Evolutionary conservation across 257 asterid species (phyloP), one percentile per base, ranked within the genome.

Genomic region (Perilla frutescens): DNA sequence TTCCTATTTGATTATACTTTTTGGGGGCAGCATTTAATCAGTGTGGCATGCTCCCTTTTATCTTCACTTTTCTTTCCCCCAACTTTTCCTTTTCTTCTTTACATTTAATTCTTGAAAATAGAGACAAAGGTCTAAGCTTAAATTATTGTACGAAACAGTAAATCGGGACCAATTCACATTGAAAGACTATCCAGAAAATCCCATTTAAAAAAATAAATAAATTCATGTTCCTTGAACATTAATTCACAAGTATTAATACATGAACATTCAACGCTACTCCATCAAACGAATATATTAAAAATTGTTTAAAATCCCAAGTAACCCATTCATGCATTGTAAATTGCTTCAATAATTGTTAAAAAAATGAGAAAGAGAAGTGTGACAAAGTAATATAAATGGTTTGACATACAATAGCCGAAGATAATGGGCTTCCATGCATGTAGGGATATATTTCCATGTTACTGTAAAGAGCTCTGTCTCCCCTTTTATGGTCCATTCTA

Each of bases 341-440:
- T 50, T 69, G 45, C 12, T 41, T 20, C 10, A 39, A 71, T 4
- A 57, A 15, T 20, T 37, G 12, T 6, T 7, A 55, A 47, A 66
- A 7, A 70, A 34, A 6, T 20, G 40, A 14, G 3, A 14, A 4
- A 6, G 8, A 5, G 9, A 47, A 41, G 4, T 14, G 69, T 26
- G 62, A 70, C 36, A 65, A 78, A 58, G 51, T 65, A 68, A 41
- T 51, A 29, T 62, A 50, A 62, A 10, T 26, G 37, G 10, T 15
- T 53, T 26, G 6, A 36, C 29, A 68, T 60, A 63, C 14, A 7
- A 32, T 13, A 62, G 48, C 39, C 36, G 11, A 36, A 41, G 57
- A 69, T 68, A 26, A 80, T 84, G 85, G 84, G 87, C 62, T 82
- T 73, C 89, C 88, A 87, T 81, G 89, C 89, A 83, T 80, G 81